Evolutionary conservation across 2,329 filamentous ascomycete species (phyloP).

Genomic region (Penicillium sp.): DNA sequence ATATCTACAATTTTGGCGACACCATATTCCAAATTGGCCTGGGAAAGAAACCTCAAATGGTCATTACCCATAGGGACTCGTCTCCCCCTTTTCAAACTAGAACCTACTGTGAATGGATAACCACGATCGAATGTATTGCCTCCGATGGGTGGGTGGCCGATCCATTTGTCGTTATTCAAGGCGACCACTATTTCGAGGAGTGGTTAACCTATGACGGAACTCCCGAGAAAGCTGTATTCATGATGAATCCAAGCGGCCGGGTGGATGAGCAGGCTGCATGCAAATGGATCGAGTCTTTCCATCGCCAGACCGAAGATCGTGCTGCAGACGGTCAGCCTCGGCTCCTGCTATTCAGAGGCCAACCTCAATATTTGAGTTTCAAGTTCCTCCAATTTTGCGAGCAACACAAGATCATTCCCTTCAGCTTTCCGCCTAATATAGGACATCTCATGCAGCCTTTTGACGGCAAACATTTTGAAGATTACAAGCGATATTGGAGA

Average conservation of each 20-base stretch:
- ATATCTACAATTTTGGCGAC: background rate
- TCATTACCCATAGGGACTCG: background rate
- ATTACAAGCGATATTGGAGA: background rate
- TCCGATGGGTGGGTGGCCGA: constrained; percentile 1
- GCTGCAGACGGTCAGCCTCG: background rate
- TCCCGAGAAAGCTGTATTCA: background rate
- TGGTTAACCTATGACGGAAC: background rate
- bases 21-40: background rate
- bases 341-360: background rate
- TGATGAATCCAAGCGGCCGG: background rate
- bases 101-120: constrained; percentile 2
- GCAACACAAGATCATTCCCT: background rate
- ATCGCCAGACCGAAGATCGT: background rate
- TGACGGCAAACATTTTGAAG: background rate
- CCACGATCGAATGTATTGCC: constrained; percentile 2
- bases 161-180: background rate
- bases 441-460: constrained; percentile 5
- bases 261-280: background rate
- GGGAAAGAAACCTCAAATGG: background rate
- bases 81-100: background rate
- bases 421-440: constrained; percentile 1
- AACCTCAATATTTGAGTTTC: background rate
- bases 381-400: constrained; percentile 1
- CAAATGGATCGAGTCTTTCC: background rate
- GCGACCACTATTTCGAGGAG: background rate